Percentiles rank a stretch among this genome's conserved stretches.
These are phyloP conservation scores for Eimeria falciformis DNA, from an alignment of 169 alveolate genomes.

Conservation along the genomic window DNA sequence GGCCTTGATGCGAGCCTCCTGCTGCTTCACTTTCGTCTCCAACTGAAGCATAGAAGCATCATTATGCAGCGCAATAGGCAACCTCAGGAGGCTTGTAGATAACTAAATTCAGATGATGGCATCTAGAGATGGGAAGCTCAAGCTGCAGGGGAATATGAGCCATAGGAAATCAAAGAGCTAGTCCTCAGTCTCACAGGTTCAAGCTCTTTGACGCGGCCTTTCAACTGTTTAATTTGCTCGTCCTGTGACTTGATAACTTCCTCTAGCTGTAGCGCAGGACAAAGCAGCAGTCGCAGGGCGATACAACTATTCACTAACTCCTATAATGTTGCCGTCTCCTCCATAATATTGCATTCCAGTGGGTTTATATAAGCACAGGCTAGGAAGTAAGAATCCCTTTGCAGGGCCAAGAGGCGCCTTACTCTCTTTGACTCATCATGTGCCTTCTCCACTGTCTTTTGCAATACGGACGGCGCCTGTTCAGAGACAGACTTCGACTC, in stretches of 20 bases:
- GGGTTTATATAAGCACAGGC: background rate
- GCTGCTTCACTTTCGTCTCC: constrained; percentile 66
- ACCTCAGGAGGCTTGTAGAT: background rate
- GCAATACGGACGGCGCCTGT: constrained; percentile 65
- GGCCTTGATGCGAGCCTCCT: constrained; percentile 32
- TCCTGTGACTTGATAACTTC: constrained; percentile 67
- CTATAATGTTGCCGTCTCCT: background rate
- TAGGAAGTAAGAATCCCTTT: background rate
- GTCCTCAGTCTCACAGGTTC: constrained; percentile 22
- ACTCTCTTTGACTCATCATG: constrained; percentile 60
- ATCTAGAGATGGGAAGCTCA: too few species aligned
- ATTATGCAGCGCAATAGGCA: background rate
- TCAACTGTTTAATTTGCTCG: constrained; percentile 28
- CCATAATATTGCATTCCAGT: too few species aligned
- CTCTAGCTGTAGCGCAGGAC: constrained; percentile 38
- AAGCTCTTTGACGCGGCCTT: constrained; percentile 57
- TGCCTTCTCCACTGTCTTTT: constrained; percentile 66
- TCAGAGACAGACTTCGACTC: constrained; percentile 43
- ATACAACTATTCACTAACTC: too few species aligned
- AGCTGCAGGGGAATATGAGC: too few species aligned
- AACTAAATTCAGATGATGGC: too few species aligned
- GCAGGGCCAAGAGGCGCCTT: background rate
- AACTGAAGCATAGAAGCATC: constrained; percentile 21
- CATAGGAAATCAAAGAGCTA: too few species aligned
- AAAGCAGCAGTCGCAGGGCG: too few species aligned